A percentile compares a stretch with the other conserved stretches of the same genome.
These are phyloP conservation scores for Poronia punctata DNA, from an alignment of 495 filamentous ascomycete genomes.

Conservation along the genomic window DNA sequence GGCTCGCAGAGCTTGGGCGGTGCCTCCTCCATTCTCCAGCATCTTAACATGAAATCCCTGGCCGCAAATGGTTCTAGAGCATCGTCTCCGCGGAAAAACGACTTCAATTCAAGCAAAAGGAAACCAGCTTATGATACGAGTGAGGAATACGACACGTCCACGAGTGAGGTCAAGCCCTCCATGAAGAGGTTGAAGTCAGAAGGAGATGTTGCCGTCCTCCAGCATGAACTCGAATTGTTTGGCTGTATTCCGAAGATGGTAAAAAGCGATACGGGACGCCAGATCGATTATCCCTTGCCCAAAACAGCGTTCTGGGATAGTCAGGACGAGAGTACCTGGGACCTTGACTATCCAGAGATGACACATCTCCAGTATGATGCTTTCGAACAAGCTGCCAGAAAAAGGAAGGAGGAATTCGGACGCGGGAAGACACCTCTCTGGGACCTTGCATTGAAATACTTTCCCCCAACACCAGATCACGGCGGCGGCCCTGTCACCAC, in stretches of 20 bases:
- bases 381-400: slow-evolving; percentile 33
- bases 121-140: slow-evolving; percentile 32
- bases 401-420: slow-evolving; percentile 39
- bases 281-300: slow-evolving; percentile 42
- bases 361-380: slow-evolving; percentile 40
- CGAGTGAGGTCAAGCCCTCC: slow-evolving; percentile 22
- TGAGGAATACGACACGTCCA: slow-evolving; percentile 25
- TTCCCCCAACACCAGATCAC: slow-evolving; percentile 27
- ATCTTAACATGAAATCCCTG: slow-evolving; percentile 37
- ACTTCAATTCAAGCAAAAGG: slow-evolving; percentile 38
- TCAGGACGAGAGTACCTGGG: slow-evolving; percentile 41
- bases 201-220: slow-evolving; percentile 11
- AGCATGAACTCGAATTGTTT: slow-evolving; percentile 31
- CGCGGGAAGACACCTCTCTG: slow-evolving; percentile 37
- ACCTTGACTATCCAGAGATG: slow-evolving; percentile 50
- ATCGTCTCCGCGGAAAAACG: slow-evolving; percentile 13
- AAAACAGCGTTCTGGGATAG: slow-evolving; percentile 46
- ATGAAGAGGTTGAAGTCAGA: slow-evolving; percentile 43
- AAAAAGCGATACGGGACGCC: slow-evolving; percentile 30
- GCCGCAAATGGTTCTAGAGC: slow-evolving; percentile 10
- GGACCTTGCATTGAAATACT: slow-evolving; percentile 42
- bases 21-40: slow-evolving; percentile 34
- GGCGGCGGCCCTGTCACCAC: slow-evolving; percentile 1
- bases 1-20: slow-evolving; percentile 39
- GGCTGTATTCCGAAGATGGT: slow-evolving; percentile 30